A percentile compares a stretch with the other conserved stretches of the same genome.
Evolutionary conservation across 306 rosid species (phyloP).

Genomic region (Vachellia collinsii): DNA sequence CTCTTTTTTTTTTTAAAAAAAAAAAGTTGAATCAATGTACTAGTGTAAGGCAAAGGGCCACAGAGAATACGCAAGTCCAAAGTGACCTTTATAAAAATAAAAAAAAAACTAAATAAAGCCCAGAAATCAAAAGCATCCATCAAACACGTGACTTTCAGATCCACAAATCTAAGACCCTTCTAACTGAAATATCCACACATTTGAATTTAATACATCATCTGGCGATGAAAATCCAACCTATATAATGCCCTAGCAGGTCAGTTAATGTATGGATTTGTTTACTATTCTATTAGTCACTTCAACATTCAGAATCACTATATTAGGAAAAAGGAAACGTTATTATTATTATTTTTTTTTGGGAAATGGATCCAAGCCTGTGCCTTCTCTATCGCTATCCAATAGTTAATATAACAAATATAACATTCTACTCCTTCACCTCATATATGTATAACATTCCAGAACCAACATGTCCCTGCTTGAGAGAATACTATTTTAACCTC

Average conservation of each 20-base stretch:
- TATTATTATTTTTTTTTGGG: slow-evolving; percentile 29
- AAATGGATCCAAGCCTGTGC: slow-evolving; percentile 80
- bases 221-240: slow-evolving; percentile 32
- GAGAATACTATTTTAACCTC: slow-evolving; percentile 58
- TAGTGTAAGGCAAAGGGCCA: slow-evolving; percentile 14
- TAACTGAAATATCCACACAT: slow-evolving; percentile 81
- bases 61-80: slow-evolving; percentile 22
- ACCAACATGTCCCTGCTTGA: slow-evolving; percentile 65
- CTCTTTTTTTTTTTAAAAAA: no score
- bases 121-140: slow-evolving; percentile 64
- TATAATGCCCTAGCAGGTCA: slow-evolving; percentile 27
- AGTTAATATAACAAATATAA: slow-evolving; percentile 77
- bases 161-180: slow-evolving; percentile 71
- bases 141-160: slow-evolving; percentile 77
- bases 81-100: not conserved
- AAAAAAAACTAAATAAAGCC: slow-evolving; percentile 26
- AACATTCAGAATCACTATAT: slow-evolving; percentile 20
- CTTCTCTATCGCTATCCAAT: slow-evolving; percentile 92
- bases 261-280: not conserved
- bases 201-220: slow-evolving; percentile 50
- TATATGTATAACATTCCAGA: not conserved
- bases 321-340: slow-evolving; percentile 1
- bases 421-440: slow-evolving; percentile 61
- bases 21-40: slow-evolving; percentile 16
- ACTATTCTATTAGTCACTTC: slow-evolving; percentile 16